Evolutionary conservation across 208 protist genomes (phyloP).

Genomic region (Acanthamoeba lenticulata): DNA sequence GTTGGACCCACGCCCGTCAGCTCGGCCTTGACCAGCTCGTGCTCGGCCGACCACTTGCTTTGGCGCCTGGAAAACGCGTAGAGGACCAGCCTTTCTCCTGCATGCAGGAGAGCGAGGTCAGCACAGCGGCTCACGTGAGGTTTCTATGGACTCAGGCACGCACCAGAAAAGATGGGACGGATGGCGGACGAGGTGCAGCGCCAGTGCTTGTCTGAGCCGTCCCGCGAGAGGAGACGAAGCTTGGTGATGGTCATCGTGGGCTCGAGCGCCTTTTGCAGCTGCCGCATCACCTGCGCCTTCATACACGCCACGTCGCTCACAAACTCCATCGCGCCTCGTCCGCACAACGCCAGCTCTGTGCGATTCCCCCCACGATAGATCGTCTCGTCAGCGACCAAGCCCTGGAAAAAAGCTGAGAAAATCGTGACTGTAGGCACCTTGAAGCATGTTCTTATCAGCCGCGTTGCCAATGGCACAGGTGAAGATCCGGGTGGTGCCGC

Average conservation of each 20-base stretch:
- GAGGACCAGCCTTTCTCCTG: neutral
- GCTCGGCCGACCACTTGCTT: neutral
- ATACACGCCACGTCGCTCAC: neutral
- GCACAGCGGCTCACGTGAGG: neutral
- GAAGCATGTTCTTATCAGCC: neutral
- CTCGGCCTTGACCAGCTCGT: neutral
- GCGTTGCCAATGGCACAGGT: conserved; percentile 4
- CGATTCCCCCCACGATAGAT: conserved; percentile 46
- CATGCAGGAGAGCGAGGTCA: neutral
- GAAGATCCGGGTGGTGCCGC: neutral
- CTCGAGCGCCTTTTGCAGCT: neutral
- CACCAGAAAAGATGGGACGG: neutral
- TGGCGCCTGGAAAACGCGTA: neutral
- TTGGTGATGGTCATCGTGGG: neutral
- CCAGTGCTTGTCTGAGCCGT: neutral
- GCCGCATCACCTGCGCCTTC: neutral
- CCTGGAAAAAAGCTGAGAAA: no score
- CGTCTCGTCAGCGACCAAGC: conserved; percentile 23
- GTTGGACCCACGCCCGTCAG: neutral
- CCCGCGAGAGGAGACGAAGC: neutral
- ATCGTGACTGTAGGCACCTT: neutral
- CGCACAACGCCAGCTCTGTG: conserved; percentile 14
- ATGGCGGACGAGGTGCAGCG: neutral
- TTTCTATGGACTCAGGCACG: neutral
- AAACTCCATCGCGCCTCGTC: neutral